phyloP scores from a whole-genome alignment of 345 rosid genomes.

The Erysimum cheiranthoides region DNA sequence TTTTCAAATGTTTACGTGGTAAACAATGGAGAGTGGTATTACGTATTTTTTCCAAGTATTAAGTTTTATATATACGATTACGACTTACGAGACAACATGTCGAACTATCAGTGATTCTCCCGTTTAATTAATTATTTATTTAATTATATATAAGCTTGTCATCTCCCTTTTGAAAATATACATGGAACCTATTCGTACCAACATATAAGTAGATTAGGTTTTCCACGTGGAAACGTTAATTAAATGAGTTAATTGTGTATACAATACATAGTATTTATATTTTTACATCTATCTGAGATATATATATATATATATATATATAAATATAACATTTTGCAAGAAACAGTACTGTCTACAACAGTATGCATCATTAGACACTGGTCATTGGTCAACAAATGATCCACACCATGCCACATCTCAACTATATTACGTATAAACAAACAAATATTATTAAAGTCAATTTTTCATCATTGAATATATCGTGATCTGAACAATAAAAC shows the following conservation, averaged over 20 bases:
- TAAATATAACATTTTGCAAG: background rate
- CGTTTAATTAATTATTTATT: background rate
- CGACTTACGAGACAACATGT: slow-evolving; percentile 1
- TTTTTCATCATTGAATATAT: slow-evolving; percentile 17
- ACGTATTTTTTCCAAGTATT: background rate
- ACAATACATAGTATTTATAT: background rate
- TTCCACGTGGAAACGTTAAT: slow-evolving; percentile 35
- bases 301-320: too few species aligned
- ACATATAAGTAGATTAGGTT: slow-evolving; percentile 13
- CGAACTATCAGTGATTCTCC: slow-evolving; percentile 4
- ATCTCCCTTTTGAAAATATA: slow-evolving; percentile 10
- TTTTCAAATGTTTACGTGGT: background rate
- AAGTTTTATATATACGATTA: background rate
- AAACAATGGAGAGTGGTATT: background rate
- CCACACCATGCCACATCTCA: slow-evolving; percentile 37
- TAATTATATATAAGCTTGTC: background rate
- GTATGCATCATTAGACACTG: slow-evolving; percentile 34
- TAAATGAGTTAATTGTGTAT: background rate
- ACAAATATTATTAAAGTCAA: slow-evolving; percentile 23
- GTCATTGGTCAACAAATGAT: slow-evolving; percentile 42
- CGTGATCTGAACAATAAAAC: slow-evolving; percentile 38
- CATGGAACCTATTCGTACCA: slow-evolving; percentile 35
- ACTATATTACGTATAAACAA: slow-evolving; percentile 8
- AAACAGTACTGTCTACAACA: slow-evolving; percentile 34
- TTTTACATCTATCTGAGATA: too few species aligned